Evolutionary conservation across 805 yeast genomes (phyloP).

Genomic region (Priceomyces haplophilus): DNA sequence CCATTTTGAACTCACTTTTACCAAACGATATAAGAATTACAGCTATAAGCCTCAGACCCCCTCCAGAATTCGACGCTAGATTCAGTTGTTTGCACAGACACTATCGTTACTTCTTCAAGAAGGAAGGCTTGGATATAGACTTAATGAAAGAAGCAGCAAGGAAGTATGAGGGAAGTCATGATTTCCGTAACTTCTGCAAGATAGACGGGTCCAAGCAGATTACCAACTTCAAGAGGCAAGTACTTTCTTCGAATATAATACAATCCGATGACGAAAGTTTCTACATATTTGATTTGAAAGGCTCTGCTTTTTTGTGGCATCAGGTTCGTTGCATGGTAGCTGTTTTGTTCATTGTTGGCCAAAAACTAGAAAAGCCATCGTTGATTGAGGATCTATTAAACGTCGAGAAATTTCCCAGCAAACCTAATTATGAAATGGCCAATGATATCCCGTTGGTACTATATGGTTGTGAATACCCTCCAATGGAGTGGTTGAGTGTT

Average conservation of each 20-base stretch:
- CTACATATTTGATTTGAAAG: slow-evolving; percentile 72
- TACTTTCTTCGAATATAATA: slow-evolving; percentile 51
- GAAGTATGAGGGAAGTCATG: slow-evolving; percentile 70
- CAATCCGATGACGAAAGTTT: slow-evolving; percentile 37
- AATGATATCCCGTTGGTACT: slow-evolving; percentile 82
- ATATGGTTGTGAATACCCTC: slow-evolving; percentile 77
- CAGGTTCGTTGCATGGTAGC: slow-evolving; percentile 97
- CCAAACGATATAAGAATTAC: slow-evolving; percentile 85
- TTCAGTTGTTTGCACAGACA: slow-evolving; percentile 87
- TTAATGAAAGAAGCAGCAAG: slow-evolving; percentile 68
- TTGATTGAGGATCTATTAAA: slow-evolving; percentile 61
- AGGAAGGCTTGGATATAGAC: slow-evolving; percentile 54
- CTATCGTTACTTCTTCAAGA: slow-evolving; percentile 74
- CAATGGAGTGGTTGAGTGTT: slow-evolving; percentile 62
- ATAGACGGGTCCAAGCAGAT: slow-evolving; percentile 93
- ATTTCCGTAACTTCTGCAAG: slow-evolving; percentile 92
- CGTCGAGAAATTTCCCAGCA: slow-evolving; percentile 51
- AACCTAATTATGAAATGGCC: slow-evolving; percentile 87
- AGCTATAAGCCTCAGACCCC: slow-evolving; percentile 79
- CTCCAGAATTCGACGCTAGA: slow-evolving; percentile 81
- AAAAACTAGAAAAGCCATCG: slow-evolving; percentile 59
- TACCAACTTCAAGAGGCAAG: slow-evolving; percentile 66
- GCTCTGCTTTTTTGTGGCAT: slow-evolving; percentile 95
- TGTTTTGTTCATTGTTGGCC: slow-evolving; percentile 75
- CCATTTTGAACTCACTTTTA: slow-evolving; percentile 68